These are phyloP conservation scores for Gossypium sturtianum DNA, from an alignment of 345 rosid genomes.

Conservation along the genomic window DNA sequence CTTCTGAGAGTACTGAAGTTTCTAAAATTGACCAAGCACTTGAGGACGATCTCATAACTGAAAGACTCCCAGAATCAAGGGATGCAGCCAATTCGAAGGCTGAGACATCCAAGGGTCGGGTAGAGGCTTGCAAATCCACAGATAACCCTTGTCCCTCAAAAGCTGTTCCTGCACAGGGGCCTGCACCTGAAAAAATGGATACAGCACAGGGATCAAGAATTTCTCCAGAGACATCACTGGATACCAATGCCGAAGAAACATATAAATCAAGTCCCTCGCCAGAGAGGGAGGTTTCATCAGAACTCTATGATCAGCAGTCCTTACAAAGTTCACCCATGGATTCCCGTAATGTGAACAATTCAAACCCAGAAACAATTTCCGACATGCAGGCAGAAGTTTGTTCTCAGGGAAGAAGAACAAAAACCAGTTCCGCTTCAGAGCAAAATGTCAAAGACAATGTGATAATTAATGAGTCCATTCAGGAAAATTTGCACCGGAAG, in stretches of 20 bases:
- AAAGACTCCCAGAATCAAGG: constrained; percentile 14
- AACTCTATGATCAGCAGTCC: constrained; percentile 10
- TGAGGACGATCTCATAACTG: constrained; percentile 16
- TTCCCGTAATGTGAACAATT: constrained; percentile 15
- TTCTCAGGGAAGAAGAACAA: constrained; percentile 15
- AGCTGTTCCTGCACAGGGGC: constrained; percentile 4
- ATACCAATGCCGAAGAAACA: constrained; percentile 14
- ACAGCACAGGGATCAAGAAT: constrained; percentile 6
- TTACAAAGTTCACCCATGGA: constrained; percentile 16
- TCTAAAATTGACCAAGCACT: constrained; percentile 21
- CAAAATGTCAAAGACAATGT: constrained; percentile 13
- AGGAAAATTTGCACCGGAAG: constrained; percentile 19
- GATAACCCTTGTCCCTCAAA: constrained; percentile 22
- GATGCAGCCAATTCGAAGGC: constrained; percentile 5
- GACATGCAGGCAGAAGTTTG: constrained; percentile 15
- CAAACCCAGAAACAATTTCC: constrained; percentile 15
- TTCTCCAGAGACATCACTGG: constrained; percentile 17
- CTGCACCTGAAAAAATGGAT: constrained; percentile 9
- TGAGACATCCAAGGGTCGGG: constrained; percentile 23
- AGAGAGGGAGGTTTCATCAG: constrained; percentile 14
- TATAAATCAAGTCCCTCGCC: constrained; percentile 12
- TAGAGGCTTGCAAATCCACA: constrained; percentile 18
- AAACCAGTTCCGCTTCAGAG: constrained; percentile 21
- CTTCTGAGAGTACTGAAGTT: constrained; percentile 24
- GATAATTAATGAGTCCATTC: constrained; percentile 16